Evolutionary conservation across 257 asterid species (phyloP).

Genomic region (Fraxinus quadrangulata): DNA sequence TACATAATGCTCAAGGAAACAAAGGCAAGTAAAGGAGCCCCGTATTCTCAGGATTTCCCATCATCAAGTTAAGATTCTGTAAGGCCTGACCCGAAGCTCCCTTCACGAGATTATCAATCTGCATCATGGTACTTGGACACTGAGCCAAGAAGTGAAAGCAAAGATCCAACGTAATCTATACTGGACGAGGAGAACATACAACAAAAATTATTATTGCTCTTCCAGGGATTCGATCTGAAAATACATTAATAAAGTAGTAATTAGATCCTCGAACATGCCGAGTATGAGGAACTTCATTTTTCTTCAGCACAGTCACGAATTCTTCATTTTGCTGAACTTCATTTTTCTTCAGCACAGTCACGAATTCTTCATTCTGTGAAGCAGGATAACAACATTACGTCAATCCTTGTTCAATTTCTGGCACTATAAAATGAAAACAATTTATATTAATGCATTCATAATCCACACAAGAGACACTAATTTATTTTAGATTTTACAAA

Average conservation of each 20-base stretch:
- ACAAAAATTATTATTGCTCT: slow-evolving; percentile 82
- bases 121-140: slow-evolving; percentile 27
- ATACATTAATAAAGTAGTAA: slow-evolving; percentile 81
- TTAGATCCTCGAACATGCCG: slow-evolving; percentile 90
- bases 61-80: slow-evolving; percentile 89
- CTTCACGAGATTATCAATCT: slow-evolving; percentile 91
- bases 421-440: slow-evolving; percentile 53
- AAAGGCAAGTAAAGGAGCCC: slow-evolving; percentile 61
- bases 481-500: background rate
- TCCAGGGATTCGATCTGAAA: slow-evolving; percentile 88
- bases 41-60: slow-evolving; percentile 76
- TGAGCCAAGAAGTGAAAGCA: background rate
- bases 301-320: slow-evolving; percentile 60
- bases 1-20: slow-evolving; percentile 48
- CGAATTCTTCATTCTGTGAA: slow-evolving; percentile 80
- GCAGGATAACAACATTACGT: slow-evolving; percentile 4
- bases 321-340: slow-evolving; percentile 90
- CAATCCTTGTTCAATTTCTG: slow-evolving; percentile 93
- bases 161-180: background rate
- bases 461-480: background rate
- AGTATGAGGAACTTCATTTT: slow-evolving; percentile 78
- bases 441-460: background rate
- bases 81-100: slow-evolving; percentile 95
- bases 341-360: slow-evolving; percentile 52
- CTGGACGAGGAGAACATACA: slow-evolving; percentile 45